Conservation (phyloP, 2,329 filamentous ascomycete species). For the Paecilomyces dactylethromorphus region DNA sequence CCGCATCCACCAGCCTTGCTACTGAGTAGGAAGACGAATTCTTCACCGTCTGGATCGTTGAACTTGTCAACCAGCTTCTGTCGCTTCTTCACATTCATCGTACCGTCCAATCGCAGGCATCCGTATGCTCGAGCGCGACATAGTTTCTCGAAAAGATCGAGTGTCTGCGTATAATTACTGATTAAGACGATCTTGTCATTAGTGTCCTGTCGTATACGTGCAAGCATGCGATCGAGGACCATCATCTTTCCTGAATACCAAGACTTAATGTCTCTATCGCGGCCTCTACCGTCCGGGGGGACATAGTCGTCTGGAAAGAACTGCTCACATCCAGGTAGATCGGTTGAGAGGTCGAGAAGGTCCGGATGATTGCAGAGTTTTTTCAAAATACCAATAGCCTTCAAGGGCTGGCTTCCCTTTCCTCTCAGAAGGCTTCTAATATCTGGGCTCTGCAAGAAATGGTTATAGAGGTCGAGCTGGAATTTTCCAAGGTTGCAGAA, state of each 20-base stretch:
- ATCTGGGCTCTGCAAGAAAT: conserved; percentile 92
- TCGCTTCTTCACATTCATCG: conserved; percentile 95
- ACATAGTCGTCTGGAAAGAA: conserved; percentile 82
- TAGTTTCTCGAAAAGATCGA: conserved; percentile 88
- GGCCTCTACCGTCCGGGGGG: conserved; percentile 76
- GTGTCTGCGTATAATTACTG: conserved; percentile 94
- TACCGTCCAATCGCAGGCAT: conserved; percentile 82
- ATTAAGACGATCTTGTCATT: conserved; percentile 99
- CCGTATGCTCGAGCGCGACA: conserved; percentile 83
- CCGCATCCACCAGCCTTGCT: conserved; percentile 96
- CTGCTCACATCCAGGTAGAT: conserved; percentile 79
- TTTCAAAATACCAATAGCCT: conserved; percentile 93
- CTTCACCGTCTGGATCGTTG: conserved; percentile 82
- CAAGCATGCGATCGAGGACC: conserved; percentile 95
- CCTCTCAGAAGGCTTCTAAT: conserved; percentile 87
- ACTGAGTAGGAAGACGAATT: conserved; percentile 93
- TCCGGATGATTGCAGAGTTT: conserved; percentile 99
- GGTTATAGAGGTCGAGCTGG: conserved; percentile 88
- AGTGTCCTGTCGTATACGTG: conserved; percentile 87
- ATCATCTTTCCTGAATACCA: conserved; percentile 99
- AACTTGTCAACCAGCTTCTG: conserved; percentile 97
- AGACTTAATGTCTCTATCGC: conserved; percentile 85
- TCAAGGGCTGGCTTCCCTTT: conserved; percentile 91
- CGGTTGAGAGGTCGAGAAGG: conserved; percentile 71
- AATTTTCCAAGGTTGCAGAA: conserved; percentile 94